Evolutionary conservation across 2,329 filamentous ascomycete species (phyloP).

Genomic region (Sphaerulina musiva): DNA sequence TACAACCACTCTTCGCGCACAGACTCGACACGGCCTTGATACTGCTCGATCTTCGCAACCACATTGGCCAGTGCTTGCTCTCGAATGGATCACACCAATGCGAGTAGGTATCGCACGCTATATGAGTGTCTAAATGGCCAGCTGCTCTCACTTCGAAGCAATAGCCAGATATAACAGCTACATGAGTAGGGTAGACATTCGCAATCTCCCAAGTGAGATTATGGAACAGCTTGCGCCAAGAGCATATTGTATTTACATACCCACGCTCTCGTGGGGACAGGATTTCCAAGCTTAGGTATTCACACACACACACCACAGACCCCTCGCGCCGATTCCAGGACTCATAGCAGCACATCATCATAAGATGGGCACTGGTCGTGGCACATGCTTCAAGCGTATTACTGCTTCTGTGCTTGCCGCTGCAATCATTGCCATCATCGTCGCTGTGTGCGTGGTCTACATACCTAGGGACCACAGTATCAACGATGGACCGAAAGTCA

Average conservation of each 20-base stretch:
- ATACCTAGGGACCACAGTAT: conserved; percentile 3
- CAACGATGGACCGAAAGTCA: conserved; percentile 4
- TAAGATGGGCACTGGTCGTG: neutral
- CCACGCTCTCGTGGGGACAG: neutral
- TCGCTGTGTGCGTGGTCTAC: conserved; percentile 8
- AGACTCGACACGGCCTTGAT: neutral
- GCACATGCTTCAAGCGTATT: neutral
- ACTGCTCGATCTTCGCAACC: neutral
- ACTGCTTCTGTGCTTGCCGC: neutral
- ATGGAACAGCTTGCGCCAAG: neutral
- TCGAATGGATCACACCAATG: neutral
- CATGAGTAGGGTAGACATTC: neutral
- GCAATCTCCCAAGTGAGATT: neutral
- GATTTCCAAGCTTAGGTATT: too few species aligned
- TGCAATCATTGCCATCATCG: conserved; percentile 8
- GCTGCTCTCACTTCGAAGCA: neutral
- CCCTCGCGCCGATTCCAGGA: neutral
- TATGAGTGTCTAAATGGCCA: neutral
- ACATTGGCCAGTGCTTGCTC: neutral
- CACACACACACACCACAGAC: neutral
- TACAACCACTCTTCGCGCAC: neutral
- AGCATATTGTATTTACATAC: neutral
- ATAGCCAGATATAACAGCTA: neutral
- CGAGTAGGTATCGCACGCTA: neutral
- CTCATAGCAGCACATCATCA: neutral